These are phyloP conservation scores for Aphanocladium album DNA, from an alignment of 2,329 filamentous ascomycete species.

Conservation along the genomic window DNA sequence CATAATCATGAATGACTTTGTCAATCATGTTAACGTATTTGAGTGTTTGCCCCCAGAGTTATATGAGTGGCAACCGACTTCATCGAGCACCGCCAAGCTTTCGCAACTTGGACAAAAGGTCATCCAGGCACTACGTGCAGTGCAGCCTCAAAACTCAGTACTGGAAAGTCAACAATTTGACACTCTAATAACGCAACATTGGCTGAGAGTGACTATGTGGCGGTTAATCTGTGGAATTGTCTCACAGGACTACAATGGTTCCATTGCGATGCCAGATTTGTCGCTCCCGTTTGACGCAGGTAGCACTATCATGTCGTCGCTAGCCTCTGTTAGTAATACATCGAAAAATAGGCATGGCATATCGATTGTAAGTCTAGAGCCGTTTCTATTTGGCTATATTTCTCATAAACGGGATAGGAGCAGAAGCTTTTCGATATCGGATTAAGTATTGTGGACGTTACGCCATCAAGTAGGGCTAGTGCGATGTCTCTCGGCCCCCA, in stretches of 20 bases:
- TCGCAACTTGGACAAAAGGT: conserved; percentile 21
- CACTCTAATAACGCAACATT: conserved; percentile 29
- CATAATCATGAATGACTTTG: conserved; percentile 29
- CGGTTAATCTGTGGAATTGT: conserved; percentile 23
- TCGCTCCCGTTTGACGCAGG: conserved; percentile 27
- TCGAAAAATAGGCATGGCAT: conserved; percentile 30
- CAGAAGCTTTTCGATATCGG: conserved; percentile 30
- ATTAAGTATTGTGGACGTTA: conserved; percentile 24
- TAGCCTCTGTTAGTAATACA: conserved; percentile 21
- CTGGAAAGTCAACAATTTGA: conserved; percentile 30
- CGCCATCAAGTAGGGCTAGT: conserved; percentile 15
- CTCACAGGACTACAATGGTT: not conserved
- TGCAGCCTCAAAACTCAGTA: conserved; percentile 24
- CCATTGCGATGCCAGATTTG: not conserved
- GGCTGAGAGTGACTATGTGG: conserved; percentile 29
- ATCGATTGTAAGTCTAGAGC: conserved; percentile 21
- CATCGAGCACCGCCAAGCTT: conserved; percentile 17
- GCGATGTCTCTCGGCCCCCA: conserved; percentile 21
- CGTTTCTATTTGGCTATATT: too few relatives aligned
- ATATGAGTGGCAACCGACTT: conserved; percentile 26
- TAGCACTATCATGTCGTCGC: conserved; percentile 23
- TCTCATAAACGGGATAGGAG: conserved; percentile 18
- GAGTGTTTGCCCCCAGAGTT: conserved; percentile 24
- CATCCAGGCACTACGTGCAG: conserved; percentile 23
- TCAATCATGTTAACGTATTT: conserved; percentile 28